Conservation (phyloP, 768 basidiomycete genomes). For the Hygrophoropsis aurantiaca region DNA sequence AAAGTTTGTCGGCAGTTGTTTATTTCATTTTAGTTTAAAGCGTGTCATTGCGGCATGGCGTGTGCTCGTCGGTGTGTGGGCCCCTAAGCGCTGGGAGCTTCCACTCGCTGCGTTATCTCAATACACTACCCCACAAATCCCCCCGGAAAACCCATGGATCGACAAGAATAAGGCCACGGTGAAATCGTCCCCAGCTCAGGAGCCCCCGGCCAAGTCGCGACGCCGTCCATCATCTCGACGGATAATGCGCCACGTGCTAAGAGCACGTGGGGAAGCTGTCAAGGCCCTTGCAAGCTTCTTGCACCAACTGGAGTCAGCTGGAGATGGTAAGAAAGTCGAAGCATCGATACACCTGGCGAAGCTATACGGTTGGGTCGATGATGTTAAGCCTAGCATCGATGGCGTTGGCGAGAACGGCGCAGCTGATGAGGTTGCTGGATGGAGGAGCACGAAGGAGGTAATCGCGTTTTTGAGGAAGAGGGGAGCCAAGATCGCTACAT, state of each 20-base stretch:
- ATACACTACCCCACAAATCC: constrained; percentile 66
- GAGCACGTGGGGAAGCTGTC: constrained; percentile 81
- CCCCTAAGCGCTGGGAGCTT: constrained; percentile 80
- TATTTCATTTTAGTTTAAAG: constrained; percentile 57
- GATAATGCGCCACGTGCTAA: constrained; percentile 86
- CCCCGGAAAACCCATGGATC: constrained; percentile 73
- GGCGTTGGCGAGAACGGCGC: constrained; percentile 24
- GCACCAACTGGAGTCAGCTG: constrained; percentile 54
- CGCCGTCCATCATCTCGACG: constrained; percentile 72
- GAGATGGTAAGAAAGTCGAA: constrained; percentile 47
- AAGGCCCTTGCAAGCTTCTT: constrained; percentile 74
- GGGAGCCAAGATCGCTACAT: constrained; percentile 69
- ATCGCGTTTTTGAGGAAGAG: constrained; percentile 63
- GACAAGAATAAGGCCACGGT: constrained; percentile 39
- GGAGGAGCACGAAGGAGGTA: constrained; percentile 71
- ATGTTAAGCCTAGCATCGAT: constrained; percentile 20
- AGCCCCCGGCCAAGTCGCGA: constrained; percentile 40
- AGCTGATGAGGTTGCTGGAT: constrained; percentile 39
- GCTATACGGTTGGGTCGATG: constrained; percentile 40
- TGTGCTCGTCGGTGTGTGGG: constrained; percentile 94
- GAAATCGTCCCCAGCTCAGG: constrained; percentile 24
- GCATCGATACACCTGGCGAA: constrained; percentile 49
- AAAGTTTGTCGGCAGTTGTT: constrained; percentile 11
- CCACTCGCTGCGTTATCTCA: constrained; percentile 69
- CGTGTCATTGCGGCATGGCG: constrained; percentile 93